Evolutionary conservation across 768 basidiomycete species (phyloP), one percentile per base, ranked within the genome.

Genomic region (Pleurotus tuber-regium): DNA sequence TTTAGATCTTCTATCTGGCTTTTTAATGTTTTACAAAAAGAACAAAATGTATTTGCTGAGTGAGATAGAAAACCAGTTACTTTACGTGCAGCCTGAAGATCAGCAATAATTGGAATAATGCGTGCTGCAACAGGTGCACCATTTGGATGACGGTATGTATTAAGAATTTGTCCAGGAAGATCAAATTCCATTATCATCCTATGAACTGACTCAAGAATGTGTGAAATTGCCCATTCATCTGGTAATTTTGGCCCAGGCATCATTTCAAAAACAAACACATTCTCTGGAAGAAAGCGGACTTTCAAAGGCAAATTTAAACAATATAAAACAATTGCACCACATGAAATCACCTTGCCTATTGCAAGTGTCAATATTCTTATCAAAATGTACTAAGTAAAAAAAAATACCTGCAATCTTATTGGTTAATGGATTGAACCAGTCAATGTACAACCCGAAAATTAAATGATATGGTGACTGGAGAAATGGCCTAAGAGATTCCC

Each of bases 351-450:
- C 43, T 59, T 57, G 11, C 55, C 57, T 57, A 51, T 4, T 36
- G 11, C 11, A n/a, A 49, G 16, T 31, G 10, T 21, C 36, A 28
- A 21, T 36, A n/a, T 28, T 35, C 12, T 19, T 25, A 39, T 26
- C 4, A 4, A n/a, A 43, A 28, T 18, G 24, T n/a, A 26, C 46
- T 31, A 7, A 11, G 8, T 11, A 46, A 33, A 33, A 36, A 36
- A 36, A 18, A 51, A 7, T 60, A 53, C 66, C 65, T 40, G 66
- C 63, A 54, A 62, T 65, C 50, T 70, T 68, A 36, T 66, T 69
- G 3, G 57, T 53, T 29, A 55, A 66, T 1, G 65, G 68, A 60
- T 72, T 72, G 47, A 69, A 70, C 68, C 68, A 70, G 49, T 72
- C 67, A 42, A 68, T 55, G 51, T 63, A 70, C 6, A 69, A 23